Conservation (phyloP, 768 basidiomycete species). For the Tephrocybe sp. region DNA sequence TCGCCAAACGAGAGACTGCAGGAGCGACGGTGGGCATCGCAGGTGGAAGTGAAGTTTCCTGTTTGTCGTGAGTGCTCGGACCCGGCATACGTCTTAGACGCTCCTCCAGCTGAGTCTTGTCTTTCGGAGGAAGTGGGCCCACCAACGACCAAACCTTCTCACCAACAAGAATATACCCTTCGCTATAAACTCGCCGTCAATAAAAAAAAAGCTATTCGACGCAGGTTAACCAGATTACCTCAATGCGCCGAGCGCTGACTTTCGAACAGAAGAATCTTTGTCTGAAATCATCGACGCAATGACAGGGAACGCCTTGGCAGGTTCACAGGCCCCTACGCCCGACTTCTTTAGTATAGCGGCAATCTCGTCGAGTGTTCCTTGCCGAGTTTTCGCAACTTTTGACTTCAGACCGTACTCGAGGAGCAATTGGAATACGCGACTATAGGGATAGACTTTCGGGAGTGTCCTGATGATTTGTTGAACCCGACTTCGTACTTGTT, state of each 20-base stretch:
- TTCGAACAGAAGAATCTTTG: constrained; percentile 86
- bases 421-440: constrained; percentile 84
- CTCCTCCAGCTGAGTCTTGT: constrained; percentile 92
- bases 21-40: constrained; percentile 24
- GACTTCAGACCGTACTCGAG: constrained; percentile 88
- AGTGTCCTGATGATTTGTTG: constrained; percentile 83
- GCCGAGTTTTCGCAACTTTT: constrained; percentile 90
- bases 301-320: constrained; percentile 73
- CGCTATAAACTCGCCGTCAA: constrained; percentile 41
- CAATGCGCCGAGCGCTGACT: constrained; percentile 79
- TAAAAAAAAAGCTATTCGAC: constrained; percentile 4
- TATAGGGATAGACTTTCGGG: constrained; percentile 91
- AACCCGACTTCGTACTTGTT: constrained; percentile 76
- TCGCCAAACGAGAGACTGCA: constrained; percentile 54
- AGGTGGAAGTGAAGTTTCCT: constrained; percentile 27
- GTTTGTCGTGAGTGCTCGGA: constrained; percentile 50
- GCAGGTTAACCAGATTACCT: constrained; percentile 50
- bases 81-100: constrained; percentile 80
- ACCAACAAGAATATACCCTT: constrained; percentile 79
- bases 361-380: constrained; percentile 84
- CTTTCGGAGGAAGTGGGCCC: constrained; percentile 76
- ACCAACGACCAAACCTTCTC: constrained; percentile 85
- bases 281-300: constrained; percentile 83
- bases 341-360: constrained; percentile 75
- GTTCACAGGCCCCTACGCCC: constrained; percentile 81